Evolutionary conservation across 2,329 filamentous ascomycete species (phyloP).

Genomic region (Diaporthe citriasiana): DNA sequence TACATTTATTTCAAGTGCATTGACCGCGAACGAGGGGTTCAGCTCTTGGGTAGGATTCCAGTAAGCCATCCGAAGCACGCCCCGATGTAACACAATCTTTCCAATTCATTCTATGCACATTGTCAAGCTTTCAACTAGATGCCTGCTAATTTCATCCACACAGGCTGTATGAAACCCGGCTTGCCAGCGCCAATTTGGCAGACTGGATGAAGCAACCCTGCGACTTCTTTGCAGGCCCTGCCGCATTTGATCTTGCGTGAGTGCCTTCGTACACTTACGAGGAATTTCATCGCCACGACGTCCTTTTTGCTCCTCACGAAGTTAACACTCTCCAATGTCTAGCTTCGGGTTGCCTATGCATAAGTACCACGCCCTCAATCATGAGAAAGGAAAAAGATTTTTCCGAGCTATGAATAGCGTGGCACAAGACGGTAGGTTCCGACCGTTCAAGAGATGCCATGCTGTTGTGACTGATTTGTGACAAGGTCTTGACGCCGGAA

Average conservation of each 20-base stretch:
- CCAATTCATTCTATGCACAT: neutral
- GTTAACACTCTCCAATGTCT: neutral
- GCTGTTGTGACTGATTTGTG: neutral
- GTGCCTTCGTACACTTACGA: neutral
- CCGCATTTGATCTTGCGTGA: conserved; percentile 14
- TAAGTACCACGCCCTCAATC: neutral
- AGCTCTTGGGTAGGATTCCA: conserved; percentile 22
- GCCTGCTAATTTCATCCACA: neutral
- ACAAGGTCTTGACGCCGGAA: conserved; percentile 4
- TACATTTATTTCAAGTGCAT: conserved; percentile 6
- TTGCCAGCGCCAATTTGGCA: conserved; percentile 20
- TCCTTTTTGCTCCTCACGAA: neutral
- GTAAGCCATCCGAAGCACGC: neutral
- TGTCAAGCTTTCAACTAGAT: neutral
- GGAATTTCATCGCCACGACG: no score
- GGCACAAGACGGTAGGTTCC: neutral
- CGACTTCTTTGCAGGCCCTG: neutral
- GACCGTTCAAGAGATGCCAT: rapidly evolving
- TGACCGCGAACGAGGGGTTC: neutral
- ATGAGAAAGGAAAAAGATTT: conserved; percentile 5
- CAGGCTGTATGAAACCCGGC: conserved; percentile 12
- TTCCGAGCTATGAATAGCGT: conserved; percentile 16
- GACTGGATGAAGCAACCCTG: conserved; percentile 9
- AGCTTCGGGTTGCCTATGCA: conserved; percentile 15
- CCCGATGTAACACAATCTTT: no score